Base-by-base conservation (phyloP, 2,329 filamentous ascomycete species). In the Diaporthe destruens region DNA sequence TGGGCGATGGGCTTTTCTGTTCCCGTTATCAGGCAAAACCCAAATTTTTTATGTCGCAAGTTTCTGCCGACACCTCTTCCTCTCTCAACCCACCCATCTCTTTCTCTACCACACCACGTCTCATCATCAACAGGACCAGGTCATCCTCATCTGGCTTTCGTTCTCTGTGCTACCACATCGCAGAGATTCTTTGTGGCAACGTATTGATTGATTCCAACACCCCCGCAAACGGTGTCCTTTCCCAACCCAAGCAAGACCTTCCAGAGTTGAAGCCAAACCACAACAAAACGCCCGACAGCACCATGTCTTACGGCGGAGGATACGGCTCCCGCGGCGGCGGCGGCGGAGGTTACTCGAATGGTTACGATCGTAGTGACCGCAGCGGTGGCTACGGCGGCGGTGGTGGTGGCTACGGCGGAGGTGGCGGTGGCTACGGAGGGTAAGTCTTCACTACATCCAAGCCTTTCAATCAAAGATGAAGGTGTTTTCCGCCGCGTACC, bases 331-430 rank as follows among this genome's bases (percentile, higher is more conserved):
- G 81, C 77, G 80, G 80, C 73, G 81, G 82, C 77, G 84, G 85
- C 74, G 84, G 85, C 79, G 86, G 85, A 78, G 85, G 86, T 75
- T 84, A 87, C 78, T 87, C 87, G 72, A 84, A 85, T 74, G 85
- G 84, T 78, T 71, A 71, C 32, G 69, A 71, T 7, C 61, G 69
- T 74, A 87, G 88, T 77, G 69, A 69, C 36, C 61, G 69, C 74
- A 87, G 88, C 77, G 85, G 86, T 77, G 82, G 85, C 74, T 56
- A 63, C 75, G 87, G 88, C 77, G 85, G 86, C 76, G 82, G 85
- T 74, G 85, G 86, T 77, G 82, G 85, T 74, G 85, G 85, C 69
- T 86, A 86, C 78, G 85, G 84, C 65, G 82, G 82, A 67, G 77
- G 80, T 67, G 80, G 80, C 71, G 79, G 81, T 56, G 81, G 80